Base-by-base conservation (phyloP, 768 basidiomycete genomes). In the Xerocomellus intermedius region DNA sequence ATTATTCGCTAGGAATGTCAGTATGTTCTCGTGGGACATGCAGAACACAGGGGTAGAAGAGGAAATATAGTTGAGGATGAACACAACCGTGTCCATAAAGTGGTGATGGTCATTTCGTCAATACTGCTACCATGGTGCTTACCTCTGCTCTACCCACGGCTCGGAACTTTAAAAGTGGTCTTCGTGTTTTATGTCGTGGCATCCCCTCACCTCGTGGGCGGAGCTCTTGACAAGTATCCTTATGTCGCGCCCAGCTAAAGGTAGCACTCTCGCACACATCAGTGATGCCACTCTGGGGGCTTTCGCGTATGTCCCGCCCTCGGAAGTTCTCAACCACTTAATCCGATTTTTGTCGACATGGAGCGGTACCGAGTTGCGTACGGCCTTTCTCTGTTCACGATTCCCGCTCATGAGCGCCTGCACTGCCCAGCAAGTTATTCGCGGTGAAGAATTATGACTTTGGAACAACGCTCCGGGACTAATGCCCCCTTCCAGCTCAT, bases 281-380 rank as follows among this genome's bases (percentile, higher is more conserved):
- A 84, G 80, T 56, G 87, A 91, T 69, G 43, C 73, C 8, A 76
- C 86, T 21, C 70, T 92, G 6, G 91, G 90, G 1, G 77, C 76
- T 19, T 90, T 89, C 65, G 70, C 80, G 28, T 67, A 68, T 32
- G 70, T 88, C 10, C 80, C 81, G 24, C 77, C 83, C 2, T 87
- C 86, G 8, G 77, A 84, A 57, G 82, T 79, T 6, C 68, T 93
- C 42, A 79, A 91, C 63, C 90, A 91, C 69, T 75, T 90, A 9
- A 78, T 90, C 37, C 77, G 88, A 64, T 91, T 83, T 66, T 75
- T 93, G 49, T 84, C 86, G 52, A 89, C 90, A 63, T 92, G 89
- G 88, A 86, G 83, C 68, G 91, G 91, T 26, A 90, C 82, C 82
- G 91, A 94, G 91, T 91, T 68, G 75, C 69, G 83, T 83, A 58